Evolutionary conservation across 129 eudicot species (phyloP), one percentile per base, ranked within the genome.

Genomic region (Tagetes erecta): DNA sequence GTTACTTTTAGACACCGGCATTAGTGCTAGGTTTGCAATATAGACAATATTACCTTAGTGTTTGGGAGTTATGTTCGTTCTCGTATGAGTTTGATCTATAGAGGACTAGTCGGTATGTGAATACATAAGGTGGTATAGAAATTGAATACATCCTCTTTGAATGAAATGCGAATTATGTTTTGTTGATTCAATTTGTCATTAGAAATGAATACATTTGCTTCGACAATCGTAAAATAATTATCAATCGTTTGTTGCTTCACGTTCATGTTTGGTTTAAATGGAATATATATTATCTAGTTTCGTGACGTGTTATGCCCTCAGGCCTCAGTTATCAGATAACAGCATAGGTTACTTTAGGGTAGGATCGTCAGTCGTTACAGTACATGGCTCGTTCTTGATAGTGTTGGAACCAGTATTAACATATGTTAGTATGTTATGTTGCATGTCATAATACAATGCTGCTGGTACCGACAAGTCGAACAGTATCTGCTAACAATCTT

Each of bases 121-220:
- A 87, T 88, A 86, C 76, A 86, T 87, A 86, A 86, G 81, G 86
- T 78, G 87, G 88, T 84, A 86, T 74, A 80, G 87, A 82, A 81
- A 78, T 80, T 76, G 44, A 82, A 77, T 81, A 81, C 82, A 79
- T 71, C 38, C 35, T 53, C 31, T 56, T 75, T 46, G 63, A 42
- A 56, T 63, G 63, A 13, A 39, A 14, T 69, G 56, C 42, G 20
- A 51, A 64, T 27, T 71, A 44, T 71, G 66, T 34, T 33, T 64
- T 58, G 37, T 11, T 52, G n/a, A 31, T 52, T 59, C 70, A 42
- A 9, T 40, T 55, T 42, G 33, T 37, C 66, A 53, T 41, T 27
- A 71, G 27, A 35, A 55, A 53, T 51, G 42, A 51, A 8, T 10
- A 59, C 66, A 59, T 34, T 59, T 34, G 12, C 66, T 34, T 51